Conservation (phyloP, 2,329 filamentous ascomycete genomes). For the Blastomyces emzantsi region DNA sequence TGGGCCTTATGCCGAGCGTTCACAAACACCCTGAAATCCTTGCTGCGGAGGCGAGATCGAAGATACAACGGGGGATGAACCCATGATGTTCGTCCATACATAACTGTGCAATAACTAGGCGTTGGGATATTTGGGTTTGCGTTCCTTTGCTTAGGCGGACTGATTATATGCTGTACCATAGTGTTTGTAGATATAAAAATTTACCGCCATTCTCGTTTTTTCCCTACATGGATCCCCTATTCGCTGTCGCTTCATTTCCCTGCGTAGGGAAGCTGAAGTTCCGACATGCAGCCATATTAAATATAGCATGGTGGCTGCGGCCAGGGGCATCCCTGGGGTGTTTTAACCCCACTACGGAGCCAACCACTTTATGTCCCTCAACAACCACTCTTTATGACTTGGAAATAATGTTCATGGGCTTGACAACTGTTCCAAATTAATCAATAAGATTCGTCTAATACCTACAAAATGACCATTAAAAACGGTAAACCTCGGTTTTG, state of each 20-base stretch:
- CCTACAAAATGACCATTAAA: slow-evolving; percentile 37
- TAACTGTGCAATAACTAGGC: neutral
- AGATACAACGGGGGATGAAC: slow-evolving; percentile 5
- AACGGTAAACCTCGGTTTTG: slow-evolving; percentile 27
- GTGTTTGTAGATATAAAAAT: slow-evolving; percentile 6
- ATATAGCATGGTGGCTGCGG: neutral
- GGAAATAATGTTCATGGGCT: neutral
- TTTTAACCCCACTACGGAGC: neutral
- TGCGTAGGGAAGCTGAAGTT: neutral
- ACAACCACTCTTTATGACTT: neutral
- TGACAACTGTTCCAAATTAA: neutral
- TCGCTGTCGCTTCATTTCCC: neutral
- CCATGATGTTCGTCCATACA: neutral
- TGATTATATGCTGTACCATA: slow-evolving; percentile 3
- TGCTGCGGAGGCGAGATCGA: slow-evolving; percentile 7
- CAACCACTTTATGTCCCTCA: slow-evolving; percentile 1
- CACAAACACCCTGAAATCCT: slow-evolving; percentile 82
- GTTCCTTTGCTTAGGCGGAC: neutral
- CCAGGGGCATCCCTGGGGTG: neutral
- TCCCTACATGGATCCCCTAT: neutral
- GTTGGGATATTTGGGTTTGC: slow-evolving; percentile 3
- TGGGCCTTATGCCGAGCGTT: slow-evolving; percentile 86
- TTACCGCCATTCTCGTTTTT: neutral
- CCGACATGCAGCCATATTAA: neutral
- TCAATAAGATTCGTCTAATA: neutral